Conservation (phyloP, 2,329 filamentous ascomycete species). For the Hypoxylon sp. region DNA sequence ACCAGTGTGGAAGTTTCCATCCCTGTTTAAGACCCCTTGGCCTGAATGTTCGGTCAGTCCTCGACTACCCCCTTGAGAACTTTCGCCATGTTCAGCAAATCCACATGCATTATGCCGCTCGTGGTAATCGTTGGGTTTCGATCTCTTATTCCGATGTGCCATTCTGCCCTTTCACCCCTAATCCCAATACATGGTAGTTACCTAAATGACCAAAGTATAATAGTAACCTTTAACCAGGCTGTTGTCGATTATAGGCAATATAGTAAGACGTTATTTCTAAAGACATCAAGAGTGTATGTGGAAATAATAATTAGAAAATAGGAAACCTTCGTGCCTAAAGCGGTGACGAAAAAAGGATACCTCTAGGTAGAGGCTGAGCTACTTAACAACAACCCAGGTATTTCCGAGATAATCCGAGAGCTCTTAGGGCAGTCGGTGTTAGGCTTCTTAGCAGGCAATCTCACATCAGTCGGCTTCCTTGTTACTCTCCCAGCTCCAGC, state of each 20-base stretch:
- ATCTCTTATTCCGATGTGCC: conserved; percentile 5
- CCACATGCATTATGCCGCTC: background rate
- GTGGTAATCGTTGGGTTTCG: conserved; percentile 2
- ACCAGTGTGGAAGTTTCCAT: conserved; percentile 2
- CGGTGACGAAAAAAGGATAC: background rate
- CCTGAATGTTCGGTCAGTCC: conserved; percentile 8
- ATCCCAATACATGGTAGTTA: background rate
- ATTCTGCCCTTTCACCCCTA: background rate
- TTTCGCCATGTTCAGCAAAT: background rate
- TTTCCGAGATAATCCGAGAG: background rate
- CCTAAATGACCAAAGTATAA: background rate
- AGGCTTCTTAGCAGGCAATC: too few species aligned
- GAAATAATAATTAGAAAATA: background rate
- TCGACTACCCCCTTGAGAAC: background rate
- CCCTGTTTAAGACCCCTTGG: background rate
- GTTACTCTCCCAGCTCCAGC: too few species aligned
- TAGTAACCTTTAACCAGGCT: background rate
- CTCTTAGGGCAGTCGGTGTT: too few species aligned
- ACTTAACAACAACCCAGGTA: background rate
- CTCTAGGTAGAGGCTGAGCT: background rate
- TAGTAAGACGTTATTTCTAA: background rate
- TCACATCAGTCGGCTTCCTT: too few species aligned
- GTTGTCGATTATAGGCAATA: background rate
- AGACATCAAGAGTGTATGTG: background rate
- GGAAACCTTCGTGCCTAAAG: background rate